Evolutionary conservation across 1,139 yeast species (phyloP).

Genomic region (Protomyces gravidus): DNA sequence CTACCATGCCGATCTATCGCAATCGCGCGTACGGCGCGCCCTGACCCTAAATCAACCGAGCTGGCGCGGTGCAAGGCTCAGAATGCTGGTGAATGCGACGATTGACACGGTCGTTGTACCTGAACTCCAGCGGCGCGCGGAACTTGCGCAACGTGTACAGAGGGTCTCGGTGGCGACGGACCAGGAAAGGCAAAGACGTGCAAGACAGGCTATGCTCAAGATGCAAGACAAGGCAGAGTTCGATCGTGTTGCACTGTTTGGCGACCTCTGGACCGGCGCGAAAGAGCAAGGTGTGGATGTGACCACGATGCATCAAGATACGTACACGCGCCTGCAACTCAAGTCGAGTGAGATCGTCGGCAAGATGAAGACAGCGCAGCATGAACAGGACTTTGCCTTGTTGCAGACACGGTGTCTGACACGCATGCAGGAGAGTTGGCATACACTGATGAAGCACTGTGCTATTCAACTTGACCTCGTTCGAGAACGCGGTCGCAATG

Average conservation of each 20-base stretch:
- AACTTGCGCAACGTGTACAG: slow-evolving; percentile 3
- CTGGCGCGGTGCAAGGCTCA: neutral
- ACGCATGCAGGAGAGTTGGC: slow-evolving; percentile 20
- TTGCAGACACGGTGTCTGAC: slow-evolving; percentile 5
- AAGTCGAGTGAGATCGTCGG: neutral
- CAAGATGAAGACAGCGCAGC: neutral
- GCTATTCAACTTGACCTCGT: slow-evolving; percentile 12
- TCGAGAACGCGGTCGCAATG: neutral
- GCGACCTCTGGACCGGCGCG: slow-evolving; percentile 16
- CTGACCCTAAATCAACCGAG: neutral
- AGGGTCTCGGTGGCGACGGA: neutral
- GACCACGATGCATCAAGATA: neutral
- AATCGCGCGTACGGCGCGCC: neutral
- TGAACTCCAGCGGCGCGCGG: slow-evolving; percentile 9
- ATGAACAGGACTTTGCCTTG: slow-evolving; percentile 6
- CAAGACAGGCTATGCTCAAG: neutral
- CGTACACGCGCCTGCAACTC: neutral
- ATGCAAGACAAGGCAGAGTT: neutral
- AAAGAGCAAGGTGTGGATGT: slow-evolving; percentile 5
- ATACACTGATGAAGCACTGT: slow-evolving; percentile 10
- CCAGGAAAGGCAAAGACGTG: neutral
- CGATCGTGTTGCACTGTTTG: slow-evolving; percentile 1
- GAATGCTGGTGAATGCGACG: slow-evolving; percentile 8
- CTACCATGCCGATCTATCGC: slow-evolving; percentile 11
- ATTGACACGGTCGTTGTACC: slow-evolving; percentile 15